A percentile compares a stretch with the other conserved stretches of the same genome.
Evolutionary conservation across 306 rosid species (phyloP).

Genomic region (Hippophae rhamnoides): DNA sequence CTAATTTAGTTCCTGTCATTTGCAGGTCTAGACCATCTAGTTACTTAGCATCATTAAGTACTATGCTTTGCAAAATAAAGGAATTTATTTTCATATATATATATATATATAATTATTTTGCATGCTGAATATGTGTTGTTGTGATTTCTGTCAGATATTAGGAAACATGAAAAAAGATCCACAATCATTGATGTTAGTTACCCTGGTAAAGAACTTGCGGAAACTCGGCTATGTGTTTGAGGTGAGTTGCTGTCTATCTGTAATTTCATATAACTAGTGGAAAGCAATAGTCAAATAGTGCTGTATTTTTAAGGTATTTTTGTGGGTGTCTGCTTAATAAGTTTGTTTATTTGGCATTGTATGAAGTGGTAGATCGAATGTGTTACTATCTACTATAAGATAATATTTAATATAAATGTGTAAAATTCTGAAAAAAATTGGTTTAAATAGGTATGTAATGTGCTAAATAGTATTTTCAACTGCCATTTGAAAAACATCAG

Average conservation of each 20-base stretch:
- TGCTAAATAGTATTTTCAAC: slow-evolving; percentile 11
- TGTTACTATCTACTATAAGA: slow-evolving; percentile 12
- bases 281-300: neutral
- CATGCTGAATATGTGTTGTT: slow-evolving; percentile 20
- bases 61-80: slow-evolving; percentile 8
- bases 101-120: slow-evolving; percentile 8
- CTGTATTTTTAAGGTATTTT: neutral
- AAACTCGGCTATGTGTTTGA: slow-evolving; percentile 73
- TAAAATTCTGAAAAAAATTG: neutral
- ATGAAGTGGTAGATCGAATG: slow-evolving; percentile 7
- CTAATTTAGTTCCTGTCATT: too few species aligned
- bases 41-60: slow-evolving; percentile 7
- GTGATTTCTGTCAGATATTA: slow-evolving; percentile 46
- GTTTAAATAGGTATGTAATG: slow-evolving; percentile 13
- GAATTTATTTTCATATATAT: slow-evolving; percentile 3
- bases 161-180: slow-evolving; percentile 69
- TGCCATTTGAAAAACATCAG: slow-evolving; percentile 21
- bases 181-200: slow-evolving; percentile 65
- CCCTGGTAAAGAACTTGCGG: slow-evolving; percentile 61
- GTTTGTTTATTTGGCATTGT: neutral
- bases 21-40: neutral
- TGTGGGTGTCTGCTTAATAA: neutral
- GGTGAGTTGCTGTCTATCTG: slow-evolving; percentile 38
- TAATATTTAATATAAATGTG: slow-evolving; percentile 8
- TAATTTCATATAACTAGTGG: slow-evolving; percentile 8